Evolutionary conservation across 2,329 filamentous ascomycete species (phyloP), one percentile per base, ranked within the genome.

Genomic region (Geosmithia morbida): DNA sequence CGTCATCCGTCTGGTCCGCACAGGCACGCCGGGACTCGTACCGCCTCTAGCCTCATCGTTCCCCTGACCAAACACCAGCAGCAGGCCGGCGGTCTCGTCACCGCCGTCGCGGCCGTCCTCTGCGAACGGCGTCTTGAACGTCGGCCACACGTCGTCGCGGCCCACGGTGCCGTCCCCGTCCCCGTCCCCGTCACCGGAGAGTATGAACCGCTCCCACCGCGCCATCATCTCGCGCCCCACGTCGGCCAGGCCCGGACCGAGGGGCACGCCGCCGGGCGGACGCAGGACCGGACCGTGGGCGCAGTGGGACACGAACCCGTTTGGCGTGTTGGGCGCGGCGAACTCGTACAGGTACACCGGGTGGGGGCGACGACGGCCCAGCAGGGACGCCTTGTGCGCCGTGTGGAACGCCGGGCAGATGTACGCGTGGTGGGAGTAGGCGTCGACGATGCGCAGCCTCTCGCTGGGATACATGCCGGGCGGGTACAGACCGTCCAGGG

Each of bases 371-470:
- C 8, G n/a, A n/a, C n/a, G n/a, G n/a, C n/a, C n/a, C n/a, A n/a
- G n/a, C n/a, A n/a, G n/a, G n/a, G 55, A 53, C 6, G 58, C 46
- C 11, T 66, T 66, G 48, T 73, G 64, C 0, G 74, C 77, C 0
- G 74, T 77, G 56, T 82, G 76, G 2, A 80, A 64, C 0, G 83
- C 75, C 0, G 80, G 79, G 19, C 74, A 75, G 44, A 81, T 74
- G 55, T 83, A 83, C 0, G 77, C 79, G 55, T 78, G 83, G 55
- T 83, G 74, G 0, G 69, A 74, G 57, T 83, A 83, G 0, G 75
- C 76, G 10, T 74, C 72, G 53, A 78, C 74, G 2, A 80, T 61
- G 2, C 79, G 68, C 10, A 56, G 22, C 20, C 62, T 54, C 51
- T 64, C 49, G 49, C 61, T 17, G 13, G 14, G 13, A 11, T 37